Evolutionary conservation across 192 early-diverging fungal species (phyloP).

Genomic region (Chytriomyces sp.): DNA sequence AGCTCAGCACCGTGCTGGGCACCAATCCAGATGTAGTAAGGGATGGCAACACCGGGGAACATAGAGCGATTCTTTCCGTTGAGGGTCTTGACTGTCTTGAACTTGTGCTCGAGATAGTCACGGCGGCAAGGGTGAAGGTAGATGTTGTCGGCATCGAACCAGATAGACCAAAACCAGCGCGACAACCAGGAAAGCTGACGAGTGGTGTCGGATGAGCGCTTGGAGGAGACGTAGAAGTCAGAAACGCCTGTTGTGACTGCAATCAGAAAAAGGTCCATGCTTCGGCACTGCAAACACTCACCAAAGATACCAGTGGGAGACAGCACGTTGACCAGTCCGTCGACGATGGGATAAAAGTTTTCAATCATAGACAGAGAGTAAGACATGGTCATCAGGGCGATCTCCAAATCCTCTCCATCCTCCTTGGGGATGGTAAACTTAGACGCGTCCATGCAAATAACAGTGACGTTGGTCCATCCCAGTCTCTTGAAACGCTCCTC

Average conservation of each 20-base stretch:
- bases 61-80: slow-evolving; percentile 76
- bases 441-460: slow-evolving; percentile 79
- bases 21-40: slow-evolving; percentile 87
- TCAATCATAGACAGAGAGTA: slow-evolving; percentile 93
- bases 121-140: slow-evolving; percentile 76
- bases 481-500: slow-evolving; percentile 69
- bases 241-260: slow-evolving; percentile 54
- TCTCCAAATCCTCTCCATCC: slow-evolving; percentile 58
- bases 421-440: slow-evolving; percentile 68
- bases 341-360: slow-evolving; percentile 65
- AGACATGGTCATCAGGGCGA: slow-evolving; percentile 81
- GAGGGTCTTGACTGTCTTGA: slow-evolving; percentile 74
- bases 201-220: slow-evolving; percentile 55
- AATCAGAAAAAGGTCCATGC: slow-evolving; percentile 1
- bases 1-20: slow-evolving; percentile 49
- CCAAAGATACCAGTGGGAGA: slow-evolving; percentile 68
- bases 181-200: slow-evolving; percentile 78
- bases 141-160: slow-evolving; percentile 86
- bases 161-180: slow-evolving; percentile 84
- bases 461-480: slow-evolving; percentile 80
- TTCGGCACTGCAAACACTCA: slow-evolving; percentile 18
- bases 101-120: slow-evolving; percentile 82
- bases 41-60: slow-evolving; percentile 74
- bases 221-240: slow-evolving; percentile 78
- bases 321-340: slow-evolving; percentile 64